Percentiles rank a stretch among this genome's conserved stretches.
These are phyloP conservation scores for Brassica hybrid DNA, from an alignment of 441 rosid genomes.

Conservation along the genomic window DNA sequence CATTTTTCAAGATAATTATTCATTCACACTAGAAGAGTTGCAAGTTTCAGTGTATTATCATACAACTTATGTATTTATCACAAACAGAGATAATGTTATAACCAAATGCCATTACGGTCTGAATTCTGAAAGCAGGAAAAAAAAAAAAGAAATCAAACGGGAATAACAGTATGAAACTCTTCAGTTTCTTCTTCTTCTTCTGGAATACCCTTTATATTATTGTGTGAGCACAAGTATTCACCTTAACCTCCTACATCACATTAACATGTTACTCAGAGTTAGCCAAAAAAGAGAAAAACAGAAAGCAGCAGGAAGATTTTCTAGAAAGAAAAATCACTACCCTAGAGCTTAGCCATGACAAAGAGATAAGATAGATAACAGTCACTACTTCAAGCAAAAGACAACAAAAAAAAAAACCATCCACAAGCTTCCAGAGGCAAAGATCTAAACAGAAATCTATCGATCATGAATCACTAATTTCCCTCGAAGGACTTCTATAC, in stretches of 20 bases:
- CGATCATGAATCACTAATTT: neutral
- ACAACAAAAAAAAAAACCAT: neutral
- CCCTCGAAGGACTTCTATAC: neutral
- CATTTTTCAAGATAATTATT: slow-evolving; percentile 8
- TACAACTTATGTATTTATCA: slow-evolving; percentile 24
- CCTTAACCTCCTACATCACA: slow-evolving; percentile 27
- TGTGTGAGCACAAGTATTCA: neutral
- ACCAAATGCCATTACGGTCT: slow-evolving; percentile 13
- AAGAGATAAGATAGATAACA: slow-evolving; percentile 9
- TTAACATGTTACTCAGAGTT: slow-evolving; percentile 18
- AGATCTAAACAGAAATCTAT: neutral
- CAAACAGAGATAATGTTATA: slow-evolving; percentile 15
- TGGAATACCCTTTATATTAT: slow-evolving; percentile 27
- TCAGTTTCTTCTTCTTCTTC: slow-evolving; percentile 30
- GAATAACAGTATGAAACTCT: slow-evolving; percentile 4
- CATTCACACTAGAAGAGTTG: slow-evolving; percentile 17
- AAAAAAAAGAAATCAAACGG: slow-evolving; percentile 21
- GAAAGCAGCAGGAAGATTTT: neutral
- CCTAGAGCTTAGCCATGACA: slow-evolving; percentile 7
- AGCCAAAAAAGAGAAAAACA: neutral
- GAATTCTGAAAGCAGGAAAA: slow-evolving; percentile 11
- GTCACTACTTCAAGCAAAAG: neutral
- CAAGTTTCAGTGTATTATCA: slow-evolving; percentile 6
- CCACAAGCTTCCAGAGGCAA: neutral
- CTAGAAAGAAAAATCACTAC: neutral